phyloP scores from a whole-genome alignment of 441 rosid species.

The Populus hybrid region DNA sequence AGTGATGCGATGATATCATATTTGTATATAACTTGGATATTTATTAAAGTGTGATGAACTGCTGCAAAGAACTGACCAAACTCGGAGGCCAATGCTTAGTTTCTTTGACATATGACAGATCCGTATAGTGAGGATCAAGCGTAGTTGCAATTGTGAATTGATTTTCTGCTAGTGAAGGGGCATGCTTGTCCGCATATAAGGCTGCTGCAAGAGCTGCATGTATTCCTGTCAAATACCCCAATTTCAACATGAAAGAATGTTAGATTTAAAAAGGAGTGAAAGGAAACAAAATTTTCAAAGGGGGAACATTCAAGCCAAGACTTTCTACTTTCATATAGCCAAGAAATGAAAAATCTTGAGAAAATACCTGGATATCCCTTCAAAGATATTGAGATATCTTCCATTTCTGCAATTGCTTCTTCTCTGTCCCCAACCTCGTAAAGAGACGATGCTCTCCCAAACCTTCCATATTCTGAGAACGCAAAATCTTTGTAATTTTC shows the following conservation, averaged over 20 bases:
- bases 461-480: constrained; percentile 53
- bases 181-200: constrained; percentile 53
- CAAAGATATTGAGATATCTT: constrained; percentile 55
- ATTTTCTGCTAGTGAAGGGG: constrained; percentile 15
- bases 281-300: background rate
- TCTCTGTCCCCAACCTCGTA: constrained; percentile 58
- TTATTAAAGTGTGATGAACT: constrained; percentile 52
- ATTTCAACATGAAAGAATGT: background rate
- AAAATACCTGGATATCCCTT: constrained; percentile 58
- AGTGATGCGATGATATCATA: background rate
- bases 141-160: no score
- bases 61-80: constrained; percentile 51
- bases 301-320: background rate
- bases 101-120: constrained; percentile 20
- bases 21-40: background rate
- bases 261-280: background rate
- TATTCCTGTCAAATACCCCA: constrained; percentile 32
- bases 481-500: constrained; percentile 56
- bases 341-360: background rate
- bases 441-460: constrained; percentile 52
- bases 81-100: constrained; percentile 69
- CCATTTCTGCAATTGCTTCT: constrained; percentile 59
- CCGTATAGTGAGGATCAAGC: no score
- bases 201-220: constrained; percentile 69
- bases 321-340: background rate